Evolutionary conservation across 441 rosid genomes (phyloP).

Genomic region (Jatropha multifida): DNA sequence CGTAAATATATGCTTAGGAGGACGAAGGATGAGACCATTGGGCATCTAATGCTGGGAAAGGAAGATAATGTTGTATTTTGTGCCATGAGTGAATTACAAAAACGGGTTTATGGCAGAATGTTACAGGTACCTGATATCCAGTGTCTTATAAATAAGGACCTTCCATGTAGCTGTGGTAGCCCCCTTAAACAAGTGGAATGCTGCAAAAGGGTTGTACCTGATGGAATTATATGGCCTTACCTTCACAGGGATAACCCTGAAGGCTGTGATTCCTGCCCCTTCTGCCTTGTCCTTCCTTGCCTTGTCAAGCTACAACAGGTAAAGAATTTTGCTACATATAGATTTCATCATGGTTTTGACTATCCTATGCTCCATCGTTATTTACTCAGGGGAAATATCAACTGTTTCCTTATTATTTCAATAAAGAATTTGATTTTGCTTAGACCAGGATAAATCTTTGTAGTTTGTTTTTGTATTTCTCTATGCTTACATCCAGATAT

Average conservation of each 20-base stretch:
- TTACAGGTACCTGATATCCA: constrained; percentile 80
- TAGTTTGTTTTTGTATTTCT: constrained; percentile 4
- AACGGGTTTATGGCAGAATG: constrained; percentile 76
- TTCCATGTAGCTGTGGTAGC: constrained; percentile 86
- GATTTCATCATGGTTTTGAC: not conserved
- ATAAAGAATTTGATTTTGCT: not conserved
- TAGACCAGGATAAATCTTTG: not conserved
- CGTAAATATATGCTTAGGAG: constrained; percentile 84
- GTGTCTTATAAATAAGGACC: constrained; percentile 87
- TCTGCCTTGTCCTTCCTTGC: constrained; percentile 93
- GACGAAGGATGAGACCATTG: constrained; percentile 95
- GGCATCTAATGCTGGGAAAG: constrained; percentile 96
- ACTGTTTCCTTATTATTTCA: constrained; percentile 2
- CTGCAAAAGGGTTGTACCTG: constrained; percentile 82
- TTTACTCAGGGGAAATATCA: not conserved
- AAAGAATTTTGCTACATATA: constrained; percentile 4
- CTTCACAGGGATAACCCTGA: constrained; percentile 82
- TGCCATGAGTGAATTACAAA: constrained; percentile 89
- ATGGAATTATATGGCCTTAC: constrained; percentile 86
- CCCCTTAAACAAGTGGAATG: constrained; percentile 88
- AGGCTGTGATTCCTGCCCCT: constrained; percentile 96
- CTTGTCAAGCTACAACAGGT: constrained; percentile 96
- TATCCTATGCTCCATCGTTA: not conserved
- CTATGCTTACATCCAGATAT: constrained; percentile 19
- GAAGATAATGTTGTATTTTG: constrained; percentile 97